Evolutionary conservation across 805 yeast genomes (phyloP).

Genomic region (Zygosaccharomyces pseudorouxii): DNA sequence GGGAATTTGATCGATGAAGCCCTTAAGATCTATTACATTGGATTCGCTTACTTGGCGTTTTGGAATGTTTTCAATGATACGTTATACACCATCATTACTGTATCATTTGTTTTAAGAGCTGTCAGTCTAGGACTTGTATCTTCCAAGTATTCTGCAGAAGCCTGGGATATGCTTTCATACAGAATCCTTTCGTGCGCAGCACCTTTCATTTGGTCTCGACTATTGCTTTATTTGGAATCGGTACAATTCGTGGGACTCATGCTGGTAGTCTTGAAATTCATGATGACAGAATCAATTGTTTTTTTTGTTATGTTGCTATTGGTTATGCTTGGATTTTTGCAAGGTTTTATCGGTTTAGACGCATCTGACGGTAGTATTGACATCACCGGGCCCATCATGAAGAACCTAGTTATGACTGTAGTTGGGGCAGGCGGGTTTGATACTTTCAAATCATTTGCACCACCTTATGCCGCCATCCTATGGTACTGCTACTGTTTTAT

Average conservation of each 20-base stretch:
- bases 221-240: constrained; percentile 72
- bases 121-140: constrained; percentile 30
- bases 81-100: constrained; percentile 52
- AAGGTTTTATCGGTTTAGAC: constrained; percentile 83
- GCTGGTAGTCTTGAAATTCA: constrained; percentile 76
- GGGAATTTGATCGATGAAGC: constrained; percentile 67
- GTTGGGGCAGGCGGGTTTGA: constrained; percentile 71
- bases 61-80: constrained; percentile 75
- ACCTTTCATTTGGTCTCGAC: constrained; percentile 81
- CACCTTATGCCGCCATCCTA: constrained; percentile 78
- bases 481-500: constrained; percentile 75
- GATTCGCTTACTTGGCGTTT: constrained; percentile 64
- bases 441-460: constrained; percentile 66
- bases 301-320: constrained; percentile 71
- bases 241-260: constrained; percentile 81
- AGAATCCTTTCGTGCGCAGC: constrained; percentile 73
- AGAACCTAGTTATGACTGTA: constrained; percentile 64
- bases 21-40: constrained; percentile 70
- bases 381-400: constrained; percentile 58
- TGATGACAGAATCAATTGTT: constrained; percentile 83
- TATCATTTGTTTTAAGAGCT: constrained; percentile 54
- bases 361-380: constrained; percentile 82
- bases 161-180: constrained; percentile 55
- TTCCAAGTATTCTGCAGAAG: constrained; percentile 26
- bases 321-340: constrained; percentile 74